Evolutionary conservation across 768 basidiomycete species (phyloP).

Genomic region (Rhodotorula kratochvilovae): DNA sequence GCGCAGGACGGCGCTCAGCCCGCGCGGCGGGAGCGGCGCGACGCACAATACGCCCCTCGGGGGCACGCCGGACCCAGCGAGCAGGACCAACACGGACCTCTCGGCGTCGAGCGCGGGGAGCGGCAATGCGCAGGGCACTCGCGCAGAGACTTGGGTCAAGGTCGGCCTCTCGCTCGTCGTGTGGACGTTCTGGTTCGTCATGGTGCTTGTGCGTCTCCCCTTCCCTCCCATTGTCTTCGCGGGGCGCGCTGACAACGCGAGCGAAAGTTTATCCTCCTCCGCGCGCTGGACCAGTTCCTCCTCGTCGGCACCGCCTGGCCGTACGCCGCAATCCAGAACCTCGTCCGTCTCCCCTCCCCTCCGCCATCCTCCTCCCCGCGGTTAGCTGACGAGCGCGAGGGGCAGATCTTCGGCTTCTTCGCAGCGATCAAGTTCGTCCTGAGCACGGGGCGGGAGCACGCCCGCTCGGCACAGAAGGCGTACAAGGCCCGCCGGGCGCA

Average conservation of each 20-base stretch:
- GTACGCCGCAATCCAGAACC: constrained; percentile 10
- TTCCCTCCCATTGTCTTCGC: not conserved
- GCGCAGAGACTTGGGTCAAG: not conserved
- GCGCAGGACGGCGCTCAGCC: too few species aligned
- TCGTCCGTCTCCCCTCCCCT: not conserved
- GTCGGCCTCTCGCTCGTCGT: not conserved
- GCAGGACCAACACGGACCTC: not conserved
- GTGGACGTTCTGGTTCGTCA: not conserved
- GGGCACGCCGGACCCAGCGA: too few species aligned
- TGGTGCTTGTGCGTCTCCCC: not conserved
- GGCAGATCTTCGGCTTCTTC: constrained; percentile 9
- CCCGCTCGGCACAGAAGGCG: not conserved
- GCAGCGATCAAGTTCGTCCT: not conserved
- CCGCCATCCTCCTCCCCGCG: not conserved
- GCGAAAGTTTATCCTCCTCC: not conserved
- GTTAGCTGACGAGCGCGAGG: not conserved
- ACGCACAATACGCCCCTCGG: too few species aligned
- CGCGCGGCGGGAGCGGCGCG: too few species aligned
- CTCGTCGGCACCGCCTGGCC: not conserved
- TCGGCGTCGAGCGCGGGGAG: not conserved
- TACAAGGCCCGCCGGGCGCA: too few species aligned
- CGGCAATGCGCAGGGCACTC: too few species aligned
- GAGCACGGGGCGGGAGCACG: not conserved
- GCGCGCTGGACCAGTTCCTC: not conserved
- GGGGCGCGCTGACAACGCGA: too few species aligned